Percentiles rank a stretch among this genome's conserved stretches.
phyloP scores from a whole-genome alignment of 108 stramenopile species.

The Cyclotella cryptica region DNA sequence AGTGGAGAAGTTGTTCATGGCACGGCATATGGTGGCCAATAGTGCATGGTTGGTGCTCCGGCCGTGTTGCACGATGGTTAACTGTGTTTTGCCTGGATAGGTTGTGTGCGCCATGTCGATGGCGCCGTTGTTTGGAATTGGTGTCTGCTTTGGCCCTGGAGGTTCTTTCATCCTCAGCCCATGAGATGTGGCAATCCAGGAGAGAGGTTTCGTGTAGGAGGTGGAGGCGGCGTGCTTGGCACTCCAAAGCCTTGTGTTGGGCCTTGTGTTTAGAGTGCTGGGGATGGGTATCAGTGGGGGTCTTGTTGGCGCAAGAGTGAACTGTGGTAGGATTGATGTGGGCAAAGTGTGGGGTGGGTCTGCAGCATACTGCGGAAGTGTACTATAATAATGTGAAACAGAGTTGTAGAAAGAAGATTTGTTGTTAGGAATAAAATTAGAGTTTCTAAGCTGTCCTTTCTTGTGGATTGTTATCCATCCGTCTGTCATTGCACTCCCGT shows the following conservation, averaged over 20 bases:
- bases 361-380: background rate
- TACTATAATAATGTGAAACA: background rate
- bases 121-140: background rate
- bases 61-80: background rate
- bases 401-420: background rate
- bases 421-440: background rate
- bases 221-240: background rate
- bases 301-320: background rate
- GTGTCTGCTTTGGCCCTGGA: background rate
- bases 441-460: background rate
- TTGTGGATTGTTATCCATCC: slow-evolving; percentile 4
- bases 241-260: background rate
- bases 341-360: background rate
- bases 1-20: background rate
- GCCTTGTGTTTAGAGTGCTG: background rate
- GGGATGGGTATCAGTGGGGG: background rate
- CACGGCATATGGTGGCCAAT: background rate
- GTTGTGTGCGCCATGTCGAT: background rate
- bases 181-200: background rate
- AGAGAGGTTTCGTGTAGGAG: background rate
- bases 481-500: background rate
- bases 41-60: background rate
- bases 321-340: too few relatives aligned
- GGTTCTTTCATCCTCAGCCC: slow-evolving; percentile 3
- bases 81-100: background rate